phyloP scores from a whole-genome alignment of 345 rosid genomes.

The Mercurialis annua region DNA sequence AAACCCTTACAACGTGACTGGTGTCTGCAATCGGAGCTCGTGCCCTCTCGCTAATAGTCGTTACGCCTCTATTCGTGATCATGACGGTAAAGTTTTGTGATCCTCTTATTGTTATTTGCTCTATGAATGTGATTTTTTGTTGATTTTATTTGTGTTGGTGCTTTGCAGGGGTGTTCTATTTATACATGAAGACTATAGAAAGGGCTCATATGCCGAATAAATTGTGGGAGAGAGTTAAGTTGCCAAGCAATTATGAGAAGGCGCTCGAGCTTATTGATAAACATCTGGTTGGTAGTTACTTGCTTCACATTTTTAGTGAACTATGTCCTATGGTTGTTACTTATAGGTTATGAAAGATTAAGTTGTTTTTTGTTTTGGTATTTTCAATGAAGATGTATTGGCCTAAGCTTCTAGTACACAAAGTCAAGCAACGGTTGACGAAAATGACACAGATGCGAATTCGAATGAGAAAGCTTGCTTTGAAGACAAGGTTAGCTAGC shows the following conservation, averaged over 20 bases:
- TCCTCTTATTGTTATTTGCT: not conserved
- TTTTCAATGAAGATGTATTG: slow-evolving; percentile 60
- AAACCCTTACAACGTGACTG: slow-evolving; percentile 92
- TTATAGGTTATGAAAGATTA: not conserved
- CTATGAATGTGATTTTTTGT: not conserved
- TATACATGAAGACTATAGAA: slow-evolving; percentile 94
- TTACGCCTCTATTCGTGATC: slow-evolving; percentile 90
- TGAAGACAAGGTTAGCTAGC: slow-evolving; percentile 66
- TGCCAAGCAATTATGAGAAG: slow-evolving; percentile 81
- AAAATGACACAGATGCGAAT: slow-evolving; percentile 99
- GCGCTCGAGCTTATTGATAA: slow-evolving; percentile 91
- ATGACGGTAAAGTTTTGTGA: slow-evolving; percentile 48
- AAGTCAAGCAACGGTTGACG: slow-evolving; percentile 84
- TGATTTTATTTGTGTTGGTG: slow-evolving; percentile 1
- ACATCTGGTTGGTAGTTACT: slow-evolving; percentile 54
- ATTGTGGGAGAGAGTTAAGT: slow-evolving; percentile 88
- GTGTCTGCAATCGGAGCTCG: slow-evolving; percentile 88
- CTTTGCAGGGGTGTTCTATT: slow-evolving; percentile 73
- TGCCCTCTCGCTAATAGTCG: slow-evolving; percentile 98
- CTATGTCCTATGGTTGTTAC: not conserved
- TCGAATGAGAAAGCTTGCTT: slow-evolving; percentile 86
- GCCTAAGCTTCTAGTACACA: slow-evolving; percentile 88
- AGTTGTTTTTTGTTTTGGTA: not conserved
- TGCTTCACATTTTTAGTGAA: not conserved
- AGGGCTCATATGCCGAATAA: slow-evolving; percentile 88